Evolutionary conservation across 768 basidiomycete species (phyloP).

Genomic region (Kwoniella dendrophila): DNA sequence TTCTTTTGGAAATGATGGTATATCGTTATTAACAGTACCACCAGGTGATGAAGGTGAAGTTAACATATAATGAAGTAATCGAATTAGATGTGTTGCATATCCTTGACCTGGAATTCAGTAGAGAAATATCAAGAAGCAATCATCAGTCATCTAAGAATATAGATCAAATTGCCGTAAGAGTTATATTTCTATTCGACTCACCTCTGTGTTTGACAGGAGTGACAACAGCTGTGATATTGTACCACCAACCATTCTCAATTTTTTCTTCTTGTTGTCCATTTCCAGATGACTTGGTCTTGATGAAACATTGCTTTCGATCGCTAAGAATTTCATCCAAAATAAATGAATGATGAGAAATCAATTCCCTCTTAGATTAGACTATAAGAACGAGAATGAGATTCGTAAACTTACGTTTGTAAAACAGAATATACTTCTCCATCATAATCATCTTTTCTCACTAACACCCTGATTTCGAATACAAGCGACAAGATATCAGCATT

Average conservation of each 20-base stretch:
- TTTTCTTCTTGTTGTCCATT: neutral
- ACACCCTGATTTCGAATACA: constrained; percentile 13
- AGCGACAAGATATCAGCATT: too few relatives aligned
- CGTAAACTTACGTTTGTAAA: constrained; percentile 10
- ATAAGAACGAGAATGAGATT: neutral
- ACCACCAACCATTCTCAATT: neutral
- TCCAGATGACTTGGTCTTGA: neutral
- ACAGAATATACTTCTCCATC: constrained; percentile 5
- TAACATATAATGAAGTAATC: neutral
- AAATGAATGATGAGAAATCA: too few relatives aligned
- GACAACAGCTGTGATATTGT: constrained; percentile 5
- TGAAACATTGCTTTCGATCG: neutral
- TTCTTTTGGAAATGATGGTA: constrained; percentile 1
- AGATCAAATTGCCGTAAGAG: too few relatives aligned
- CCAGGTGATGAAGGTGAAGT: neutral
- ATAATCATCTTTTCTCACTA: constrained; percentile 16
- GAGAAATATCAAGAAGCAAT: too few relatives aligned
- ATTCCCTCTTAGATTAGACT: too few relatives aligned
- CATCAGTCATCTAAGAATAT: neutral
- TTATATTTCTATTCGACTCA: too few relatives aligned
- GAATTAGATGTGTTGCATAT: constrained; percentile 4
- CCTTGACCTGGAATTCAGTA: neutral
- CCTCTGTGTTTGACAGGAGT: neutral
- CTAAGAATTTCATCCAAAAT: too few relatives aligned
- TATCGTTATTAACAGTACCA: neutral